Evolutionary conservation across 1,284 basidiomycete species (phyloP), one percentile per base, ranked within the genome.

Genomic region (Fomitopsis schrenkii): DNA sequence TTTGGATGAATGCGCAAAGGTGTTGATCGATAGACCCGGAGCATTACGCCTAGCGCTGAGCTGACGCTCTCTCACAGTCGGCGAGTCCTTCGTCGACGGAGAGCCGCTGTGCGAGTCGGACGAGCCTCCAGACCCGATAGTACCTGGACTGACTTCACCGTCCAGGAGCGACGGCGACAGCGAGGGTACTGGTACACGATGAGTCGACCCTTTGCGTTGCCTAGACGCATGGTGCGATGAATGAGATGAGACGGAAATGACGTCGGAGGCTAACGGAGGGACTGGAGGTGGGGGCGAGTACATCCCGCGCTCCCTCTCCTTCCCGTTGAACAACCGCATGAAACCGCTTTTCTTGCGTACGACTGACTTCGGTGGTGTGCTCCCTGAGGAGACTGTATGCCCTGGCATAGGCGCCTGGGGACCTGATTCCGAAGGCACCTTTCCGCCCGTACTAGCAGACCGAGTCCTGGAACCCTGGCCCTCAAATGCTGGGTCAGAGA

Each of bases 291-390:
- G 80, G 6, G 73, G 73, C 3, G 69, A 66, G 45, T 67, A 64
- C 22, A 67, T 66, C 60, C 70, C 52, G 14, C 63, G 57, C 30
- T 77, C 48, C 78, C 81, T 63, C 77, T 81, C 85, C 69, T 76
- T 77, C 30, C 79, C 79, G 68, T 87, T 85, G 73, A 93, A 92
- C 14, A 93, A 74, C 59, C 88, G 80, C 87, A 93, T 85, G 71
- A 93, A 89, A 1, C 90, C 91, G 66, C 90, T 93, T 72, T 88
- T 92, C 77, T 90, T 74, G 62, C 68, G 67, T 14, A 44, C 61
- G 14, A 74, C 64, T 9, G 64, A 60, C 59, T 62, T 67, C 26
- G 59, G 59, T 10, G 68, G 66, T 12, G 62, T 64, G 35, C 45
- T 42, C 3, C 55, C 53, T n/a, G 35, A 12, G 33, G 52, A 42